Conservation (phyloP, 768 basidiomycete species). For the Tylopilus rubrobrunneus region DNA sequence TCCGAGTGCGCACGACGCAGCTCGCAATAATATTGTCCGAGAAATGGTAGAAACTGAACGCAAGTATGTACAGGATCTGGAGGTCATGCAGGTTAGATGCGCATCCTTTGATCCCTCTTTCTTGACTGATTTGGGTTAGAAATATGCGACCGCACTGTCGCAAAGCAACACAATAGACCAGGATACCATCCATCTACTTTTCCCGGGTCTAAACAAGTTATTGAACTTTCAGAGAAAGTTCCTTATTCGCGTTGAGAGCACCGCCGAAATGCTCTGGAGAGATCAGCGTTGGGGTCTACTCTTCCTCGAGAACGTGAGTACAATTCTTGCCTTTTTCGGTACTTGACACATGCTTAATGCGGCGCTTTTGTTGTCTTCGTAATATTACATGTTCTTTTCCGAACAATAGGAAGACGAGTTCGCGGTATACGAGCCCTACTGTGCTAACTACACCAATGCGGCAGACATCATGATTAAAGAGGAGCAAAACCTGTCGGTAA, state of each 20-base stretch:
- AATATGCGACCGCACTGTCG: conserved; percentile 82
- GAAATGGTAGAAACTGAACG: conserved; percentile 95
- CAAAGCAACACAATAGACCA: conserved; percentile 84
- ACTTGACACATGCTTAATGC: conserved; percentile 32
- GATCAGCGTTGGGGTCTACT: conserved; percentile 86
- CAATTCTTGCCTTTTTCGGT: conserved; percentile 9
- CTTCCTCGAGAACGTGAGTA: conserved; percentile 77
- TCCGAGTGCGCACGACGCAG: conserved; percentile 58
- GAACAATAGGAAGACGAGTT: conserved; percentile 92
- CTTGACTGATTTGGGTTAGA: conserved; percentile 43
- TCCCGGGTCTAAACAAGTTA: conserved; percentile 90
- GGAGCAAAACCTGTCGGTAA: conserved; percentile 80
- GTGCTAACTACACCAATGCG: conserved; percentile 89
- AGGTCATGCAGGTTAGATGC: conserved; percentile 83
- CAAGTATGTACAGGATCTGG: conserved; percentile 94
- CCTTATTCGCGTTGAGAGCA: conserved; percentile 84
- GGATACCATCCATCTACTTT: conserved; percentile 93
- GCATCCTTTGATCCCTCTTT: background rate
- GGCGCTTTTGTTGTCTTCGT: conserved; percentile 41
- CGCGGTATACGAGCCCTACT: conserved; percentile 94
- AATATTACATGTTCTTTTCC: conserved; percentile 8
- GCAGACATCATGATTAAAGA: conserved; percentile 81
- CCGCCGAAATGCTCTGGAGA: conserved; percentile 75
- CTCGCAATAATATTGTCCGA: conserved; percentile 72
- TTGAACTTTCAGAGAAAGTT: conserved; percentile 96